These are phyloP conservation scores for Wickerhamomyces xylosicus DNA, from an alignment of 805 yeast genomes.

Conservation along the genomic window DNA sequence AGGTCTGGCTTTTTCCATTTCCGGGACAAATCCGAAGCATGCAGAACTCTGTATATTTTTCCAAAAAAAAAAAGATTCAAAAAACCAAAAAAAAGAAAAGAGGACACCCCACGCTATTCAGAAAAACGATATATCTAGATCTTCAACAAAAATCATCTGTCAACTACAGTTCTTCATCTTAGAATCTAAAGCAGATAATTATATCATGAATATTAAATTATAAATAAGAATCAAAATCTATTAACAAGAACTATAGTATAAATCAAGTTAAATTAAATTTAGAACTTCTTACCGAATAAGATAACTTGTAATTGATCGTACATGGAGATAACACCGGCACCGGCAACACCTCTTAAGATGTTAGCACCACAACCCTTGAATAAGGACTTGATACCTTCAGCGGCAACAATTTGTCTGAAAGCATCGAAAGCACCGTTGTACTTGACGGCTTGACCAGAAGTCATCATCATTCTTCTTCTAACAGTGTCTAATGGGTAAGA, in stretches of 20 bases:
- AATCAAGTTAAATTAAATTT: slow-evolving; percentile 22
- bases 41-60: too few species aligned
- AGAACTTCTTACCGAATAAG: slow-evolving; percentile 92
- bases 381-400: slow-evolving; percentile 88
- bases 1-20: too few species aligned
- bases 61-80: too few species aligned
- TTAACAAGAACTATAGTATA: background rate
- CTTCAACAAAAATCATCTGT: too few species aligned
- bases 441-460: slow-evolving; percentile 97
- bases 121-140: too few species aligned
- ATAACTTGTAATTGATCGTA: slow-evolving; percentile 95
- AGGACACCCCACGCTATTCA: too few species aligned
- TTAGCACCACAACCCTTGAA: slow-evolving; percentile 99
- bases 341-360: slow-evolving; percentile 99
- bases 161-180: too few species aligned
- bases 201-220: background rate
- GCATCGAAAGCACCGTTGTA: slow-evolving; percentile 93
- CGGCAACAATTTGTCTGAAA: slow-evolving; percentile 84
- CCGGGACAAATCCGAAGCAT: too few species aligned
- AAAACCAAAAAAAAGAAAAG: too few species aligned
- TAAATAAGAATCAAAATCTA: background rate
- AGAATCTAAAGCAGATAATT: too few species aligned
- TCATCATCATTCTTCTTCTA: slow-evolving; percentile 99
- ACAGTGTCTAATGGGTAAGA: slow-evolving; percentile 98
- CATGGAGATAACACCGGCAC: slow-evolving; percentile 98